These are phyloP conservation scores for Tardiomyces digboiensis DNA, from an alignment of 1,139 yeast species.

Conservation along the genomic window DNA sequence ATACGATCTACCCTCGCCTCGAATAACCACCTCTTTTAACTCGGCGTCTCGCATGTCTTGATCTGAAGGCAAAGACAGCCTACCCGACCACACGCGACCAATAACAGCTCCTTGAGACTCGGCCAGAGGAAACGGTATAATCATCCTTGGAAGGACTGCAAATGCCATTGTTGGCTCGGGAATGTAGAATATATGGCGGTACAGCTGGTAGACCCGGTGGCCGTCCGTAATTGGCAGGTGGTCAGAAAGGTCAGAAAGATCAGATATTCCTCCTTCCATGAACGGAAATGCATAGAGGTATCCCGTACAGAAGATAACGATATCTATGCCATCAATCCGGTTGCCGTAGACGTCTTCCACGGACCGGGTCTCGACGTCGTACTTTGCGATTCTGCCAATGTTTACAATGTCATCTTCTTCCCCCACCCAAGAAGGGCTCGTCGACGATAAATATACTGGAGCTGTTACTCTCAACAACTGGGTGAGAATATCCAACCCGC, in stretches of 20 bases:
- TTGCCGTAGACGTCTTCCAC: constrained; percentile 33
- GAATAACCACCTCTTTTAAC: constrained; percentile 23
- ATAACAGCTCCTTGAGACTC: constrained; percentile 51
- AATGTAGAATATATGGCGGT: constrained; percentile 42
- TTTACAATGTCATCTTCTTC: constrained; percentile 31
- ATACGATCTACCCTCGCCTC: constrained; percentile 35
- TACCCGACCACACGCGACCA: constrained; percentile 44
- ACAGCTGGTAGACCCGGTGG: constrained; percentile 38
- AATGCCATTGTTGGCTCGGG: constrained; percentile 49
- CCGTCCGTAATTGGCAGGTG: constrained; percentile 35
- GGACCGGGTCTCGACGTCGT: constrained; percentile 25
- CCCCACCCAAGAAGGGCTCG: constrained; percentile 23
- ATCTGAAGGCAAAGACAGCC: constrained; percentile 35
- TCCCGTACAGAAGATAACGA: constrained; percentile 57
- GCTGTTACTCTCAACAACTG: constrained; percentile 28
- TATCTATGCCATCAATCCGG: constrained; percentile 33
- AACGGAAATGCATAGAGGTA: constrained; percentile 43
- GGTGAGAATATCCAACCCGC: constrained; percentile 49
- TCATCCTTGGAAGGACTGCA: constrained; percentile 40
- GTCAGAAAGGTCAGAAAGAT: constrained; percentile 6
- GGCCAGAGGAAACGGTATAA: constrained; percentile 49
- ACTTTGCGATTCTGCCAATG: constrained; percentile 32
- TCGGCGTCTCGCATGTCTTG: constrained; percentile 36
- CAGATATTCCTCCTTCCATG: constrained; percentile 18
- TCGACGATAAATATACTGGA: constrained; percentile 6